A percentile compares a stretch with the other conserved stretches of the same genome.
phyloP scores from a whole-genome alignment of 176 grass and related monocot genomes.

The Tillandsia fasciculata region DNA sequence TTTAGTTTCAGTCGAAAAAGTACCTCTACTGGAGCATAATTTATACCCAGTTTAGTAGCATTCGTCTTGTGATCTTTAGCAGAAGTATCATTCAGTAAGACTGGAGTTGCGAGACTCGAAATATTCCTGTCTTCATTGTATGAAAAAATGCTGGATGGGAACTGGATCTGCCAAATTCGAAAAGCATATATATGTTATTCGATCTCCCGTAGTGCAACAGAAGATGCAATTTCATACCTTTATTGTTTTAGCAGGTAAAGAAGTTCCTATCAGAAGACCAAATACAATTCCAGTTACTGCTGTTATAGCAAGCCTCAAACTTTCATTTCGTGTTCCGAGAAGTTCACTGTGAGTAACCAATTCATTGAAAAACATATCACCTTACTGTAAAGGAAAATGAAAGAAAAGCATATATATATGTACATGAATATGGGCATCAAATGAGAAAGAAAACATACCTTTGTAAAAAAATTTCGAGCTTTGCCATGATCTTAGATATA shows the following conservation, averaged over 20 bases:
- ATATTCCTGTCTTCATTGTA: constrained; percentile 56
- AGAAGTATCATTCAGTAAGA: constrained; percentile 50
- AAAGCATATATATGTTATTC: neutral
- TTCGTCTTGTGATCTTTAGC: constrained; percentile 35
- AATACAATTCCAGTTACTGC: neutral
- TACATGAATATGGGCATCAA: too few species aligned
- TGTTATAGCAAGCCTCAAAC: neutral
- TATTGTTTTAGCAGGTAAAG: neutral
- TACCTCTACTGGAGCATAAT: constrained; percentile 36
- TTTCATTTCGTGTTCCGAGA: neutral
- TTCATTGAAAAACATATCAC: neutral
- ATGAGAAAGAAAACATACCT: too few species aligned
- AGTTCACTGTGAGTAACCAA: neutral
- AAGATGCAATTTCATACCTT: neutral
- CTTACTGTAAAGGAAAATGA: neutral
- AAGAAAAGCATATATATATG: too few species aligned
- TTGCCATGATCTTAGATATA: too few species aligned
- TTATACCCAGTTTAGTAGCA: constrained; percentile 35
- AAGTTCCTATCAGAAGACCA: neutral
- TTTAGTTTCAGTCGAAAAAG: neutral
- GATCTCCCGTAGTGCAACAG: neutral
- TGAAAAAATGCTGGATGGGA: constrained; percentile 51
- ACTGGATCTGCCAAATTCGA: constrained; percentile 55
- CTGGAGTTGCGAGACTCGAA: constrained; percentile 50
- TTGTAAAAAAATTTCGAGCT: too few species aligned